phyloP scores from a whole-genome alignment of 2,329 filamentous ascomycete genomes.

The Juglanconis juglandina region DNA sequence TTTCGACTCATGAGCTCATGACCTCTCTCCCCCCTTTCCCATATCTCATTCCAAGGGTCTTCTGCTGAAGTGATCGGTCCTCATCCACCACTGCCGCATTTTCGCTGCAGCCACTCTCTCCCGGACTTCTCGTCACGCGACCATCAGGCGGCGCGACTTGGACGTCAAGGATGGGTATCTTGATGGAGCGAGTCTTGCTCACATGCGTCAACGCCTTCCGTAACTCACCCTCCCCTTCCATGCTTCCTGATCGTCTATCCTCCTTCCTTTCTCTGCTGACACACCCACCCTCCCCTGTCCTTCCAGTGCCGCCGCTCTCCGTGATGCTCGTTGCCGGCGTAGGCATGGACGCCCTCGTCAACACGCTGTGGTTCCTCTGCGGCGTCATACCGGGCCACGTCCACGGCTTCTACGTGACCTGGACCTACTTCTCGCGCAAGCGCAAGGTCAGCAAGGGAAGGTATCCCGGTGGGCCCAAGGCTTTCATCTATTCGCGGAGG shows the following conservation, averaged over 20 bases:
- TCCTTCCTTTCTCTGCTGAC: neutral
- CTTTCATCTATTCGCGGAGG: constrained; percentile 11
- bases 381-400: constrained; percentile 18
- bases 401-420: constrained; percentile 16
- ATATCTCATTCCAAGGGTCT: no score
- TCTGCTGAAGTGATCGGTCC: no score
- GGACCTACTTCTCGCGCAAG: constrained; percentile 15
- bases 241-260: neutral
- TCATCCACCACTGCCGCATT: neutral
- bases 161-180: constrained; percentile 5
- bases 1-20: no score
- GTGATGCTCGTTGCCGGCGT: constrained; percentile 41
- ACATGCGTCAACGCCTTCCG: constrained; percentile 12
- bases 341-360: constrained; percentile 52
- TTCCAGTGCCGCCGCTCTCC: constrained; percentile 11
- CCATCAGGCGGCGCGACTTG: no score
- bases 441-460: constrained; percentile 14
- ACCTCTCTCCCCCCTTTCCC: no score
- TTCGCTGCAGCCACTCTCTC: neutral
- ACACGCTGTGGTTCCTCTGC: constrained; percentile 30
- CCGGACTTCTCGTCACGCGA: neutral
- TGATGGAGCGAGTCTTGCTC: constrained; percentile 6
- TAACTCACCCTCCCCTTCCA: neutral
- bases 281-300: no score
- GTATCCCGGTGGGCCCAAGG: constrained; percentile 15